A percentile compares a stretch with the other conserved stretches of the same genome.
These are phyloP conservation scores for Magnusiomyces fungicola DNA, from an alignment of 1,139 yeast species.

Conservation along the genomic window DNA sequence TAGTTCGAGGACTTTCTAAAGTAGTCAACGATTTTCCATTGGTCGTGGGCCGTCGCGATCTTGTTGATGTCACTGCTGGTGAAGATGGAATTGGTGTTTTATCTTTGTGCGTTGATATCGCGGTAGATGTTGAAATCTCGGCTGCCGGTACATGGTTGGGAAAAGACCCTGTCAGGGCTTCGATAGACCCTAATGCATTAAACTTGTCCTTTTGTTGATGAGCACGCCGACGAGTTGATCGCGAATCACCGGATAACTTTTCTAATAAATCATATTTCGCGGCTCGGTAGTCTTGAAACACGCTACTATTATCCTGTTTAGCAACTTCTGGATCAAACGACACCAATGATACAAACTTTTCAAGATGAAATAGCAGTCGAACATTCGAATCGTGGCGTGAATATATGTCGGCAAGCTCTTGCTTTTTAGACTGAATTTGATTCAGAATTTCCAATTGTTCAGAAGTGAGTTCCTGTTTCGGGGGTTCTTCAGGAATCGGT, in stretches of 20 bases:
- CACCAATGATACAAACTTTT: constrained; percentile 51
- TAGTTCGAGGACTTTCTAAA: too few species aligned
- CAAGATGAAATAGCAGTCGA: constrained; percentile 50
- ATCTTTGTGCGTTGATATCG: too few species aligned
- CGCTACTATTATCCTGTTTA: constrained; percentile 38
- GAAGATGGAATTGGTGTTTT: too few species aligned
- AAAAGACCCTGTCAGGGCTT: not conserved
- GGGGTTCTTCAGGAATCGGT: too few species aligned
- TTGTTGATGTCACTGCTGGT: too few species aligned
- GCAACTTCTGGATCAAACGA: constrained; percentile 53
- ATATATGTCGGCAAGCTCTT: constrained; percentile 29
- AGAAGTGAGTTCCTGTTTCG: not conserved
- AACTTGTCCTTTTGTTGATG: constrained; percentile 19
- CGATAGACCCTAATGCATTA: not conserved
- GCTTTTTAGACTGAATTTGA: constrained; percentile 13
- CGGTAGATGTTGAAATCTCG: not conserved
- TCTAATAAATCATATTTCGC: constrained; percentile 36
- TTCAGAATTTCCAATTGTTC: constrained; percentile 2
- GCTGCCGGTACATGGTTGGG: not conserved
- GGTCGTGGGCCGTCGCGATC: too few species aligned
- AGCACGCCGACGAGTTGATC: constrained; percentile 29
- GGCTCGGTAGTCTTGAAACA: constrained; percentile 30
- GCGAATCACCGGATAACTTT: constrained; percentile 22
- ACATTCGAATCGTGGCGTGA: constrained; percentile 42
- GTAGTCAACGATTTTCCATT: too few species aligned